Evolutionary conservation across 169 alveolate genomes (phyloP), one percentile per base, ranked within the genome.

Genomic region (Besnoitia besnoiti): DNA sequence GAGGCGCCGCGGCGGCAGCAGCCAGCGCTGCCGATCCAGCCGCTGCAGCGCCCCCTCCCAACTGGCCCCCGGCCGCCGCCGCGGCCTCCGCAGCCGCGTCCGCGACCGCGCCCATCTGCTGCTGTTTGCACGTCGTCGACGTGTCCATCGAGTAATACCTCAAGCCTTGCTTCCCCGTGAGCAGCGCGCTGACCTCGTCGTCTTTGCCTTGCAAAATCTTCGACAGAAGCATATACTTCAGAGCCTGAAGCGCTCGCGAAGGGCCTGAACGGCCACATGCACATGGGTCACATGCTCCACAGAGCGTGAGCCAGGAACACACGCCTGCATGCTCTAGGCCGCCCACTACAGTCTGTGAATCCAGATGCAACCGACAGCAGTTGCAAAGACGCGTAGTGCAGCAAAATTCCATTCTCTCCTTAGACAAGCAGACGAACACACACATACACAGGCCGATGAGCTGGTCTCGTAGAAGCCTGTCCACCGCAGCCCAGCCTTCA

Each of bases 221-320:
- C 85, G 98, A 94, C 51, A 98, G 87, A 37, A 98, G 96, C 99
- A 97, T 97, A 94, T 95, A 97, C 93, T 96, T 96, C 87, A 97
- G 90, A 27, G 98, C 96, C 30, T 82, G 85, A 67, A 95, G 93
- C 75, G 91, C 90, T 4, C 33, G 39, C 55, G 84, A 77, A 5
- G 87, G 87, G 12, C 87, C 87, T 77, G 59, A 21, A 40, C 14
- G 14, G 5, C 55, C 55, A 49, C 55, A 49, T 14, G 14, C 14
- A 49, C 55, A n/a, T n/a, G n/a, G n/a, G n/a, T n/a, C n/a, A n/a
- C n/a, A n/a, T n/a, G n/a, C n/a, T n/a, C n/a, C n/a, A n/a, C n/a
- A n/a, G n/a, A n/a, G n/a, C n/a, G n/a, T n/a, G n/a, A n/a, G n/a
- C n/a, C n/a, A n/a, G n/a, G n/a, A n/a, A n/a, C n/a, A n/a, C n/a